A percentile compares a stretch with the other conserved stretches of the same genome.
Conservation (phyloP, 805 yeast genomes). For the Lipomyces spencermartinsiae region DNA sequence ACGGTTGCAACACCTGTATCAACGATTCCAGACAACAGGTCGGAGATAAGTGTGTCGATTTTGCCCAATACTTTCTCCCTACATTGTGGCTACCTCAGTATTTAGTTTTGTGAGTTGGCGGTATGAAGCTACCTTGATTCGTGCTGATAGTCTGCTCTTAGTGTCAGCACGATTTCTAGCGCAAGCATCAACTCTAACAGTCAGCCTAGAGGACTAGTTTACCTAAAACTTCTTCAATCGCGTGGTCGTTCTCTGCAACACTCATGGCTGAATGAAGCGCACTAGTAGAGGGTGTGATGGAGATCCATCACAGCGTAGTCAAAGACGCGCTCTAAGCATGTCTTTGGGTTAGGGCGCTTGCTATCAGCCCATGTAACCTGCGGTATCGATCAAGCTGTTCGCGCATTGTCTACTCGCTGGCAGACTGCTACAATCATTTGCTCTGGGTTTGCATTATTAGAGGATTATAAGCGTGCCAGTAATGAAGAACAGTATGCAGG, state of each 20-base stretch:
- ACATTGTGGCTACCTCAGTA: neutral
- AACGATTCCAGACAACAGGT: constrained; percentile 2
- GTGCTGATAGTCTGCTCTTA: neutral
- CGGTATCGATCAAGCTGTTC: no score
- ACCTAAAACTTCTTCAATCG: neutral
- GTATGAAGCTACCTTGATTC: neutral
- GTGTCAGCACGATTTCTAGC: neutral
- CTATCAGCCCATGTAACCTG: no score
- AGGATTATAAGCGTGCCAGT: neutral
- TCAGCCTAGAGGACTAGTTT: neutral
- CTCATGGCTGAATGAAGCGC: neutral
- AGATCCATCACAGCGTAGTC: neutral
- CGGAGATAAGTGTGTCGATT: constrained; percentile 7
- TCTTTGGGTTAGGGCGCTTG: neutral
- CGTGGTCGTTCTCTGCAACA: neutral
- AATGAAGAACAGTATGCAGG: neutral
- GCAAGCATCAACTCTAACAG: neutral
- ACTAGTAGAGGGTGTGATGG: neutral
- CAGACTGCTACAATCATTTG: neutral
- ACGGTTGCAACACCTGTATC: neutral
- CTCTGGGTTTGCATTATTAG: neutral
- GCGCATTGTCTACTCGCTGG: no score
- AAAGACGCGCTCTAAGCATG: neutral
- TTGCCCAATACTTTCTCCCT: constrained; percentile 8
- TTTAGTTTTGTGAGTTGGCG: neutral